Conservation (phyloP, 768 basidiomycete species). For the Naematelia aurantialba region DNA sequence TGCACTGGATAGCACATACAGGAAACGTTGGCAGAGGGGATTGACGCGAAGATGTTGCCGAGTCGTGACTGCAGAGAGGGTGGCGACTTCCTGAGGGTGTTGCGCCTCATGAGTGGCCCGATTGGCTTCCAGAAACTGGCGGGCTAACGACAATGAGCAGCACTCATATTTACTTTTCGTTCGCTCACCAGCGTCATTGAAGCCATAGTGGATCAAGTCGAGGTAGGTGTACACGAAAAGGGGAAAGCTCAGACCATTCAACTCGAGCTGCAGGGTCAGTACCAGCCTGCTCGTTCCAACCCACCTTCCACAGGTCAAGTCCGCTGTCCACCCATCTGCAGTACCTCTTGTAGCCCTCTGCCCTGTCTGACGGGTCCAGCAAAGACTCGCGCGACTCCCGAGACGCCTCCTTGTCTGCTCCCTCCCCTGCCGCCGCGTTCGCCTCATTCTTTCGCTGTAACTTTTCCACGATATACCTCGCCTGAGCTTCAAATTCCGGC, state of each 20-base stretch:
- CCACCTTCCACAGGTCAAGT: slow-evolving; percentile 50
- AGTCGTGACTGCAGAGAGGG: slow-evolving; percentile 72
- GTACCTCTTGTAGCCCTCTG: slow-evolving; percentile 45
- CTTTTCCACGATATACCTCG: slow-evolving; percentile 45
- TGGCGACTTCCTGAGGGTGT: slow-evolving; percentile 68
- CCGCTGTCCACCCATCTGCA: slow-evolving; percentile 50
- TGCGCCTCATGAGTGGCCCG: slow-evolving; percentile 63
- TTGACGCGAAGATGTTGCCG: slow-evolving; percentile 80
- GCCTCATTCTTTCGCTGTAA: slow-evolving; percentile 38
- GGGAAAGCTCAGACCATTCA: slow-evolving; percentile 87
- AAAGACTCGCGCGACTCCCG: slow-evolving; percentile 27
- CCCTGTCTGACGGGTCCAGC: slow-evolving; percentile 47
- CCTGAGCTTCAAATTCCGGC: slow-evolving; percentile 49
- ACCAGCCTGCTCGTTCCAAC: slow-evolving; percentile 3
- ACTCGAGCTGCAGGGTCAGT: slow-evolving; percentile 66
- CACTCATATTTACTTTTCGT: no score
- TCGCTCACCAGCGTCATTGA: slow-evolving; percentile 83
- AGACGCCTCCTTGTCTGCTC: slow-evolving; percentile 13
- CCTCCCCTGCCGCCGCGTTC: slow-evolving; percentile 15
- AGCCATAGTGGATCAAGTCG: slow-evolving; percentile 84
- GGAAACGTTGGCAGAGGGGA: slow-evolving; percentile 74
- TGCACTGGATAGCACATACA: slow-evolving; percentile 44
- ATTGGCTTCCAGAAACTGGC: slow-evolving; percentile 69
- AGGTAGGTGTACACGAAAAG: slow-evolving; percentile 97
- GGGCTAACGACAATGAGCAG: slow-evolving; percentile 56